These are phyloP conservation scores for Aspergillus costaricaensis DNA, from an alignment of 2,329 filamentous ascomycete species.

Conservation along the genomic window DNA sequence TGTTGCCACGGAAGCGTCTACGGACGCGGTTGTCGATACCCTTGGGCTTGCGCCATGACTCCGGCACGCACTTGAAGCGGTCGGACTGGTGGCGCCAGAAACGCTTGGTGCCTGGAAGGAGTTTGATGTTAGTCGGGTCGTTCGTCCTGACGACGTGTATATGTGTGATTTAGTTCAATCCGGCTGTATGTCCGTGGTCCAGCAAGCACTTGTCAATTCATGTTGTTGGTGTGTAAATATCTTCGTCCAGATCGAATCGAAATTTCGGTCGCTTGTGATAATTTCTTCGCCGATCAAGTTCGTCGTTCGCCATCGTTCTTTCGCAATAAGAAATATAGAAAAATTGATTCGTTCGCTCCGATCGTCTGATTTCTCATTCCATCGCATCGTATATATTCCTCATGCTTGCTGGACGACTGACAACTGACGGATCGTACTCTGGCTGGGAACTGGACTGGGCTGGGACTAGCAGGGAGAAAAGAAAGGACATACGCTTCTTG, in stretches of 20 bases:
- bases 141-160: not conserved
- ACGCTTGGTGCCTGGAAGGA: conserved; percentile 74
- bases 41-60: conserved; percentile 99
- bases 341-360: not conserved
- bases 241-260: not conserved
- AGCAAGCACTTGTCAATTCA: not conserved
- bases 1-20: conserved; percentile 94
- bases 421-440: not conserved
- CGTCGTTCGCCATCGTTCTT: not conserved
- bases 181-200: not conserved
- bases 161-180: not conserved
- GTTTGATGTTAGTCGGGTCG: conserved; percentile 2
- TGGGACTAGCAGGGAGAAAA: not conserved
- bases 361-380: not conserved
- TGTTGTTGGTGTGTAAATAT: not conserved
- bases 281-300: not conserved
- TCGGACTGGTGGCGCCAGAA: conserved; percentile 98
- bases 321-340: not conserved
- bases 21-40: conserved; percentile 99
- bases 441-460: not conserved
- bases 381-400: not conserved
- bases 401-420: not conserved
- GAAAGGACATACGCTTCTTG: conserved; percentile 89
- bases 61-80: conserved; percentile 87
- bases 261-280: not conserved